phyloP scores from a whole-genome alignment of 768 basidiomycete genomes.

The Psilocybe sp. region DNA sequence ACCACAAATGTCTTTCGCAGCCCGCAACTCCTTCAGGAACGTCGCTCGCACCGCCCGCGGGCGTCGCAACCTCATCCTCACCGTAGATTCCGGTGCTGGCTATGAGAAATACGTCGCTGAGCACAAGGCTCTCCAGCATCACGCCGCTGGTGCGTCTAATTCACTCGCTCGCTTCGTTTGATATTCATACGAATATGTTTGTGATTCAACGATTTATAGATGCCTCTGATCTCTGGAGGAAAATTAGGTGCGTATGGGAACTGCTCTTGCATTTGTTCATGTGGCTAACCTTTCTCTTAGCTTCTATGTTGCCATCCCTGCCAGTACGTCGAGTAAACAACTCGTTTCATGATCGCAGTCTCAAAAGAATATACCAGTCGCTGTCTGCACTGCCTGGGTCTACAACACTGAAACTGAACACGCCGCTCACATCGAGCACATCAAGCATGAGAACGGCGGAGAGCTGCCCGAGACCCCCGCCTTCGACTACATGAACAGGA shows the following conservation, averaged over 20 bases:
- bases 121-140: slow-evolving; percentile 57
- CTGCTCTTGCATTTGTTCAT: slow-evolving; percentile 6
- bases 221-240: slow-evolving; percentile 80
- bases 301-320: slow-evolving; percentile 73
- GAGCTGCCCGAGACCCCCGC: slow-evolving; percentile 64
- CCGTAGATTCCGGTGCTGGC: slow-evolving; percentile 24
- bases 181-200: background rate
- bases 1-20: slow-evolving; percentile 47
- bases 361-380: slow-evolving; percentile 30
- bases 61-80: slow-evolving; percentile 36
- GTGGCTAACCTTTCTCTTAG: slow-evolving; percentile 36
- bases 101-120: slow-evolving; percentile 45
- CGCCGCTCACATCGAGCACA: slow-evolving; percentile 64
- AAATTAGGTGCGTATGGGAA: slow-evolving; percentile 61
- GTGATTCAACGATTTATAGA: slow-evolving; percentile 36
- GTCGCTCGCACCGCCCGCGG: slow-evolving; percentile 34
- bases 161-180: no score
- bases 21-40: slow-evolving; percentile 46
- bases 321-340: slow-evolving; percentile 46
- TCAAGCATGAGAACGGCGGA: slow-evolving; percentile 72
- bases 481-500: slow-evolving; percentile 78
- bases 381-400: slow-evolving; percentile 49
- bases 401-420: slow-evolving; percentile 64
- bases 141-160: slow-evolving; percentile 53
- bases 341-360: background rate